A percentile compares a stretch with the other conserved stretches of the same genome.
Evolutionary conservation across 306 rosid species (phyloP).

Genomic region (Quercus mongolica): DNA sequence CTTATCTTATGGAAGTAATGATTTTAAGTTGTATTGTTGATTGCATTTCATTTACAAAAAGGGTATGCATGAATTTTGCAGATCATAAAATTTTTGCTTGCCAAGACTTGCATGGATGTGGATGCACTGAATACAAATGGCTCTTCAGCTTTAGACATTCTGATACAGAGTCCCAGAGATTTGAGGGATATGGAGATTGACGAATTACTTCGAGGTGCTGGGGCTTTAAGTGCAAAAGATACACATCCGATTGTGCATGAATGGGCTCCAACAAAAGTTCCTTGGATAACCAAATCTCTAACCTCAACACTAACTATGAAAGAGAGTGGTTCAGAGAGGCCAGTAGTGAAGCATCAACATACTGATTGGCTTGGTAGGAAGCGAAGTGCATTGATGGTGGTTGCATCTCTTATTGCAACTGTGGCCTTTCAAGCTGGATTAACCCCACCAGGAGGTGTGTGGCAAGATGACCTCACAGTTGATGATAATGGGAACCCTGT

Average conservation of each 20-base stretch:
- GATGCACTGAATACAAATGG: constrained; percentile 21
- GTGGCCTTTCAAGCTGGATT: constrained; percentile 29
- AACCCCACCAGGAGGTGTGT: constrained; percentile 30
- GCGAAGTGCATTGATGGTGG: constrained; percentile 29
- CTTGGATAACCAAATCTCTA: neutral
- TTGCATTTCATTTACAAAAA: neutral
- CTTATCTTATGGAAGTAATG: neutral
- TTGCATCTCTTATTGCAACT: constrained; percentile 29
- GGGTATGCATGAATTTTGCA: neutral
- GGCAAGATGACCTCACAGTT: constrained; percentile 26
- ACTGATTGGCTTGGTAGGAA: constrained; percentile 28
- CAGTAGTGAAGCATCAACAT: neutral
- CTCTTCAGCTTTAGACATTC: constrained; percentile 18
- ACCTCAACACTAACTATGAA: constrained; percentile 6
- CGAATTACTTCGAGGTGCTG: constrained; percentile 16
- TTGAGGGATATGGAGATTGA: constrained; percentile 29
- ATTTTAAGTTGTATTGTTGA: neutral
- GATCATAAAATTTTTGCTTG: constrained; percentile 18
- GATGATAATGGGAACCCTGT: constrained; percentile 12
- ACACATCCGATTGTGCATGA: constrained; percentile 4
- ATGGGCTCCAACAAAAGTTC: neutral
- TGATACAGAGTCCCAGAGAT: constrained; percentile 24
- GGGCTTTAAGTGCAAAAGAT: constrained; percentile 2
- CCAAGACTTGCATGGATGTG: constrained; percentile 18
- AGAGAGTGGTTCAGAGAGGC: constrained; percentile 7